Conservation (phyloP, 2,329 filamentous ascomycete genomes). For the Pyricularia pennisetigena region DNA sequence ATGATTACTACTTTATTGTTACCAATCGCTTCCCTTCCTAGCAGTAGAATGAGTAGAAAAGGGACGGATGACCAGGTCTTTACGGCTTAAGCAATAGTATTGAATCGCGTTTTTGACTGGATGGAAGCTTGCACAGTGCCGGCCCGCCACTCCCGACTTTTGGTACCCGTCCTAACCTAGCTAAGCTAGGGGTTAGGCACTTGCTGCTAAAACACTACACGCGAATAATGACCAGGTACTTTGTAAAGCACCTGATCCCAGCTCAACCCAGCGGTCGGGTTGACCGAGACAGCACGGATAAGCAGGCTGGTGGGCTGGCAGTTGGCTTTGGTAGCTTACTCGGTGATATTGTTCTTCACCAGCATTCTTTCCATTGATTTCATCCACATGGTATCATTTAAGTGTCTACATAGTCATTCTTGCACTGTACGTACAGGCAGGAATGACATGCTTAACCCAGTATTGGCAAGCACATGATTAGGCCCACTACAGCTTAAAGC, state of each 20-base stretch:
- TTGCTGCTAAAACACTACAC: background rate
- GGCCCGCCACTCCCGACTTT: background rate
- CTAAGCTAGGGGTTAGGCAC: background rate
- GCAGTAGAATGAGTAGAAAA: background rate
- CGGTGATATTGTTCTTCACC: background rate
- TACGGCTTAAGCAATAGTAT: background rate
- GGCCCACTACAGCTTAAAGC: background rate
- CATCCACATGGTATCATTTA: no score
- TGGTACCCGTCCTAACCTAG: background rate
- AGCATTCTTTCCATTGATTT: background rate
- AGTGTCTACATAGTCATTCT: no score
- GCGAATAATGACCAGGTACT: background rate
- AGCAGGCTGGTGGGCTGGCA: background rate
- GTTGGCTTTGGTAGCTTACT: background rate
- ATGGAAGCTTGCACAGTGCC: background rate
- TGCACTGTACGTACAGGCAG: background rate
- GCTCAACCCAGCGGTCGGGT: background rate
- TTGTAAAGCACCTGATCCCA: background rate
- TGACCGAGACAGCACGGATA: background rate
- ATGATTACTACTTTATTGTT: background rate
- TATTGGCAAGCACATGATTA: background rate
- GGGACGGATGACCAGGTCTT: background rate
- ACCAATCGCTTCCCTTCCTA: background rate
- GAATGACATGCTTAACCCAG: background rate
- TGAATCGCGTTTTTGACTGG: no score